Evolutionary conservation across 164 flowering plant genomes (phyloP).

Genomic region (grape (Vitis vinifera)): DNA sequence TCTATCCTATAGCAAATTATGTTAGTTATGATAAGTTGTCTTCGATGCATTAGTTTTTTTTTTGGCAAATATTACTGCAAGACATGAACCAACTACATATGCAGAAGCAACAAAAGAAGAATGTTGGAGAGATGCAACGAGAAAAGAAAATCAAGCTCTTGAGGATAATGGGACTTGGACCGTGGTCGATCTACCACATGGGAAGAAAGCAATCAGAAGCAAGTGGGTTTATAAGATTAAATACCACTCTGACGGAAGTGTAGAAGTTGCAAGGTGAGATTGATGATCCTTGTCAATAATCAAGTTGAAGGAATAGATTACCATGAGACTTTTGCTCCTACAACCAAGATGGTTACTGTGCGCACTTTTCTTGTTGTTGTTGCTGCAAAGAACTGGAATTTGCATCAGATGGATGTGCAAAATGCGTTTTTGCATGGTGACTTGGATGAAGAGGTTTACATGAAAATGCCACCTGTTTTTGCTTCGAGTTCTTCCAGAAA

Average conservation of each 20-base stretch:
- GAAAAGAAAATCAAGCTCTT: not conserved
- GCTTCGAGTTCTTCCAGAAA: not conserved
- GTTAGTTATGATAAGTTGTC: not conserved
- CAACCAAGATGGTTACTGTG: slow-evolving; percentile 7
- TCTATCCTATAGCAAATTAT: not conserved
- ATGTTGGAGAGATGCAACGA: slow-evolving; percentile 6
- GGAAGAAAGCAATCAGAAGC: slow-evolving; percentile 3
- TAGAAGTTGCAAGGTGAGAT: not conserved
- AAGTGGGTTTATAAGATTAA: slow-evolving; percentile 5
- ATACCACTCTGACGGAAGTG: not conserved
- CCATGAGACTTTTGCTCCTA: slow-evolving; percentile 1
- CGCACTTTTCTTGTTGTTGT: slow-evolving; percentile 5
- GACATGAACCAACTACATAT: not conserved
- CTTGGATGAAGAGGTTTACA: slow-evolving; percentile 1
- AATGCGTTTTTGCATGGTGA: slow-evolving; percentile 11
- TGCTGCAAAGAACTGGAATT: not conserved
- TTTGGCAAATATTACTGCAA: not conserved
- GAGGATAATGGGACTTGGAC: slow-evolving; percentile 12
- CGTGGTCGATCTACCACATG: not conserved
- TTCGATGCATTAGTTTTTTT: not conserved
- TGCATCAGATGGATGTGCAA: slow-evolving; percentile 10
- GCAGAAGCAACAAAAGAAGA: slow-evolving; percentile 5
- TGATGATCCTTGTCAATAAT: not conserved
- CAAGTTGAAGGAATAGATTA: slow-evolving; percentile 3
- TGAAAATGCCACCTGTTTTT: not conserved